phyloP scores from a whole-genome alignment of 2,329 filamentous ascomycete genomes.

The Aspergillus chevalieri region DNA sequence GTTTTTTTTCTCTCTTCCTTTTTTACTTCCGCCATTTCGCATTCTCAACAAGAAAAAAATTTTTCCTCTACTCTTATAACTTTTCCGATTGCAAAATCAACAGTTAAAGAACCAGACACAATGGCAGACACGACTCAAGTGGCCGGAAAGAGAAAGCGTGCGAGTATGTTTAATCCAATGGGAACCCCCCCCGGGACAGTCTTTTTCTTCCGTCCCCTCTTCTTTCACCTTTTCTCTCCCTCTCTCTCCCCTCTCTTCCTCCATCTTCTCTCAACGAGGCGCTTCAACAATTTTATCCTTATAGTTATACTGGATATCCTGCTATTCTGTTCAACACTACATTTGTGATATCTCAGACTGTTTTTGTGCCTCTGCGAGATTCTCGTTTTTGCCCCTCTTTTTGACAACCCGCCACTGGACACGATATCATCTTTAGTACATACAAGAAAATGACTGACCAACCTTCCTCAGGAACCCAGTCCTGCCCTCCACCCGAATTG shows the following conservation, averaged over 20 bases:
- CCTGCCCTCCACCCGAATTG: slow-evolving; percentile 82
- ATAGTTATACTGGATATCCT: background rate
- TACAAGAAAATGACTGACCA: slow-evolving; percentile 21
- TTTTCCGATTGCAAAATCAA: background rate
- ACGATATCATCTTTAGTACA: background rate
- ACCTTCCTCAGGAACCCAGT: slow-evolving; percentile 69
- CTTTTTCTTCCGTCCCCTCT: slow-evolving; percentile 2
- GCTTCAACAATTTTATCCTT: background rate
- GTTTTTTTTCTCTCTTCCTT: slow-evolving; percentile 3
- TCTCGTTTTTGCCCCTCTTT: slow-evolving; percentile 1
- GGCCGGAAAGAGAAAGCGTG: slow-evolving; percentile 34
- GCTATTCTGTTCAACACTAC: background rate
- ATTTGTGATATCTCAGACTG: background rate
- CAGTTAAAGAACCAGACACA: slow-evolving; percentile 7
- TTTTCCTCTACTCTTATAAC: slow-evolving; percentile 5
- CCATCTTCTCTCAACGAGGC: background rate
- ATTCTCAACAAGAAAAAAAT: background rate
- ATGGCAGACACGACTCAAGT: slow-evolving; percentile 29
- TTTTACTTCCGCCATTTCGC: background rate
- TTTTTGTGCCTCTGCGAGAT: background rate
- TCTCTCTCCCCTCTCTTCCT: background rate
- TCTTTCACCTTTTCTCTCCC: background rate
- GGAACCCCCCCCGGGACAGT: background rate
- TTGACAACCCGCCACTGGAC: slow-evolving; percentile 2
- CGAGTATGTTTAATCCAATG: slow-evolving; percentile 26